Percentiles rank a stretch among this genome's conserved stretches.
Conservation (phyloP, 768 basidiomycete species). For the Plicaturopsis crispa region DNA sequence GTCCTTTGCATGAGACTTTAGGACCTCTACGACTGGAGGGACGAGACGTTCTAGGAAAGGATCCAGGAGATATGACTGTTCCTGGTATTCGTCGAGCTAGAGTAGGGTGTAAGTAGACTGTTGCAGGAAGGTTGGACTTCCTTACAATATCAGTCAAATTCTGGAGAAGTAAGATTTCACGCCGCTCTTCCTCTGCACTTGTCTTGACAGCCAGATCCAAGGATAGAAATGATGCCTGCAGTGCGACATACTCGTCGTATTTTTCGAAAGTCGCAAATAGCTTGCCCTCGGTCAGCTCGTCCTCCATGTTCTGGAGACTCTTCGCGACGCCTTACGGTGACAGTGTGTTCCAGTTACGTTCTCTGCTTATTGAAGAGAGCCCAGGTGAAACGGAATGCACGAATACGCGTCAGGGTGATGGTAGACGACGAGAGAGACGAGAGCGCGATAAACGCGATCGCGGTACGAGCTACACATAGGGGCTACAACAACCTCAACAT, state of each 20-base stretch:
- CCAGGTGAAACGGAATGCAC: too few species aligned
- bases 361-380: too few species aligned
- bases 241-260: slow-evolving; percentile 46
- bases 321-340: background rate
- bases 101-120: background rate
- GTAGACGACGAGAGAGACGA: too few species aligned
- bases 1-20: slow-evolving; percentile 48
- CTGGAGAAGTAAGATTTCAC: slow-evolving; percentile 32
- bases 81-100: slow-evolving; percentile 86
- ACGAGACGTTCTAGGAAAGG: slow-evolving; percentile 80
- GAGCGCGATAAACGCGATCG: too few species aligned
- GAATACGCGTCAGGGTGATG: too few species aligned
- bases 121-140: slow-evolving; percentile 5
- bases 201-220: slow-evolving; percentile 37
- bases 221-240: slow-evolving; percentile 44
- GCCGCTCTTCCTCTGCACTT: slow-evolving; percentile 31
- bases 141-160: slow-evolving; percentile 47
- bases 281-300: slow-evolving; percentile 35
- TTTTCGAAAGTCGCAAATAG: slow-evolving; percentile 54
- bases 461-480: too few species aligned
- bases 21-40: slow-evolving; percentile 56
- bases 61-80: slow-evolving; percentile 88
- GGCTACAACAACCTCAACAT: too few species aligned
- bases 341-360: too few species aligned
- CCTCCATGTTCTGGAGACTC: slow-evolving; percentile 20